Base-by-base conservation (phyloP, 2,329 filamentous ascomycete genomes). In the Westerdykella sp. region DNA sequence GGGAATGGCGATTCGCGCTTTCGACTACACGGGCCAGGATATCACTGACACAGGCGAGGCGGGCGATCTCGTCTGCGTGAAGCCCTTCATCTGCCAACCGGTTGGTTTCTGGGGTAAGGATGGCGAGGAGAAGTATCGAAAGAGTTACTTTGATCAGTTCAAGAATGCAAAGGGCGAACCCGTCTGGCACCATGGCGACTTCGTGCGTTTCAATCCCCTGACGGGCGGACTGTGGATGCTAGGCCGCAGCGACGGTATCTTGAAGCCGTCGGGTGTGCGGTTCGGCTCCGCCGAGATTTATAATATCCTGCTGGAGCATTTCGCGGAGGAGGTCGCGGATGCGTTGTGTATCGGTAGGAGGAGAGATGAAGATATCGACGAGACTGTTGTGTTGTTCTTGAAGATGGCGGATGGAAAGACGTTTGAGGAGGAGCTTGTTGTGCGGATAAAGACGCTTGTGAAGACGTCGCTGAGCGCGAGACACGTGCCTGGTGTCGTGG, bases 201-300 rank as follows among this genome's bases (percentile, higher is more conserved):
- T 96, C 61, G 80, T 96, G 28, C 73, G 78, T 16, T 72, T 85
- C 59, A 84, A 89, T 54, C 77, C 81, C 0, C 59, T 70, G 13
- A 93, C 87, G 0, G 83, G 87, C 11, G 87, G 89, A 0, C 70
- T 97, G 9, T 76, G 88, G 52, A 97, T 97, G 91, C 77, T 97
- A 0, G 91, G 93, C 2, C 79, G 91, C 21, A 93, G 85, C 40
- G 91, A 98, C 57, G 93, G 93, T 4, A 87, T 97, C 5, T 71
- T 98, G 12, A 98, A 98, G 63, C 93, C 93, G 0, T 80, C 84
- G 0, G 93, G 93, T 2, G 88, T 98, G 14, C 76, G 91, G 0
- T 97, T 98, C 60, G 91, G 91, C 4, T 89, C 83, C 25, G 89
- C 91, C 0, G 93, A 98, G 72, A 95, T 98, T 15, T 97, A 97